Evolutionary conservation across 208 protist species (phyloP).

Genomic region (Leishmania tropica): DNA sequence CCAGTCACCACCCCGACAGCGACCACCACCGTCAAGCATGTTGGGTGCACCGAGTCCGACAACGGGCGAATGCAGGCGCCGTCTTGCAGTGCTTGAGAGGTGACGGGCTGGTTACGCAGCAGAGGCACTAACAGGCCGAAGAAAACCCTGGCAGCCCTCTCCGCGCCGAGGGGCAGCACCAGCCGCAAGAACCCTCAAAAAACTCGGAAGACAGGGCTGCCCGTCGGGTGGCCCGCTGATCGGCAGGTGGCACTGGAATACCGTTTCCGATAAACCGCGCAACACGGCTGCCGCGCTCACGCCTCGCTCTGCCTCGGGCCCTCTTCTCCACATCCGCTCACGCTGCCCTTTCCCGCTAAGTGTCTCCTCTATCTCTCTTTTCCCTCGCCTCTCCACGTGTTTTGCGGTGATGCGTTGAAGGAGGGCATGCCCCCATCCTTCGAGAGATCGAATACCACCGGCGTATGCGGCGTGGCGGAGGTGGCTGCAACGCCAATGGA

Average conservation of each 20-base stretch:
- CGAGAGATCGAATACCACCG: background rate
- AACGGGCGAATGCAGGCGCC: background rate
- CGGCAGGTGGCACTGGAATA: background rate
- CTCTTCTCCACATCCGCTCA: background rate
- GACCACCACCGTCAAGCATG: background rate
- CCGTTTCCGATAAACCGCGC: background rate
- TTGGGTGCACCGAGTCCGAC: background rate
- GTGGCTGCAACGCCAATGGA: too few relatives aligned
- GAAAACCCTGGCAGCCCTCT: background rate
- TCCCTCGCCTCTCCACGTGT: background rate
- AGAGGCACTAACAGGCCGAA: background rate
- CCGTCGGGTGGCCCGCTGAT: too few relatives aligned
- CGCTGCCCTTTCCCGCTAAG: background rate
- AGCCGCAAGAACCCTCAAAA: background rate
- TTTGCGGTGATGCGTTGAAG: too few relatives aligned
- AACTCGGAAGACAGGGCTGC: too few relatives aligned
- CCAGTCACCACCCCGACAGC: background rate
- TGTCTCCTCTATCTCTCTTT: background rate
- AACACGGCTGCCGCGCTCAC: background rate
- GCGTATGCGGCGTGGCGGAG: background rate
- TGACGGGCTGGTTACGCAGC: background rate
- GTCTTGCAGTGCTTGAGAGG: background rate
- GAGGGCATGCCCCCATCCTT: background rate
- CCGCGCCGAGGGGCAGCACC: background rate
- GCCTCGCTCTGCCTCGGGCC: background rate